Percentiles rank a stretch among this genome's conserved stretches.
Conservation (phyloP, 345 rosid species). For the Murraya koenigii region DNA sequence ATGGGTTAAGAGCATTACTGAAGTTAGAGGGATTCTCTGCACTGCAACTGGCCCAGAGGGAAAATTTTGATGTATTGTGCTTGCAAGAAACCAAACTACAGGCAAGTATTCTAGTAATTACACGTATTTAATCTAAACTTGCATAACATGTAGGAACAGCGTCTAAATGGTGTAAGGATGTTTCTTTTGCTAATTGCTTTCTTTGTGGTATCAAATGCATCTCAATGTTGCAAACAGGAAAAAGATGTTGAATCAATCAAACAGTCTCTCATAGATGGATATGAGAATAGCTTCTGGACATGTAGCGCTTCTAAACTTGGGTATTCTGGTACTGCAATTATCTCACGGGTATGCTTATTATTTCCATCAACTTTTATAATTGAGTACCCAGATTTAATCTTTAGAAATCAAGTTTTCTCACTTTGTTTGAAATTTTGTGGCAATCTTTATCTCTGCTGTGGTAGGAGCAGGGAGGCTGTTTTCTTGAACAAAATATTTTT, state of each 20-base stretch:
- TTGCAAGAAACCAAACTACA: constrained; percentile 94
- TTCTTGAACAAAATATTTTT: not conserved
- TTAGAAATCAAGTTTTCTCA: not conserved
- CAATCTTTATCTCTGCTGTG: not conserved
- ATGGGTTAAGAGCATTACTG: constrained; percentile 81
- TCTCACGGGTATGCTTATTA: constrained; percentile 71
- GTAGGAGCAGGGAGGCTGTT: not conserved
- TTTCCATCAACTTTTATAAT: not conserved
- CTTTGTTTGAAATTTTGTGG: not conserved
- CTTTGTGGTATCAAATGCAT: not conserved
- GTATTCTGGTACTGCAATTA: constrained; percentile 91
- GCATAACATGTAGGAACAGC: not conserved
- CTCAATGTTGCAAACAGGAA: constrained; percentile 44
- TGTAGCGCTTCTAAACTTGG: constrained; percentile 90
- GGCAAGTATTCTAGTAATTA: constrained; percentile 38
- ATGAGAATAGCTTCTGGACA: constrained; percentile 85
- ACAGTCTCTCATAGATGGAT: constrained; percentile 62
- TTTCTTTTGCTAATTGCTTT: not conserved
- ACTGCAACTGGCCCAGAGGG: constrained; percentile 76
- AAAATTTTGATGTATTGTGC: constrained; percentile 82
- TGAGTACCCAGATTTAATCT: not conserved
- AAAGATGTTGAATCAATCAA: constrained; percentile 80
- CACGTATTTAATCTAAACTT: not conserved
- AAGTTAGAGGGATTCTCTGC: constrained; percentile 73
- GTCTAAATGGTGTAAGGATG: not conserved